A percentile compares a stretch with the other conserved stretches of the same genome.
phyloP scores from a whole-genome alignment of 768 basidiomycete species.

The Hemileccinum impolitum region DNA sequence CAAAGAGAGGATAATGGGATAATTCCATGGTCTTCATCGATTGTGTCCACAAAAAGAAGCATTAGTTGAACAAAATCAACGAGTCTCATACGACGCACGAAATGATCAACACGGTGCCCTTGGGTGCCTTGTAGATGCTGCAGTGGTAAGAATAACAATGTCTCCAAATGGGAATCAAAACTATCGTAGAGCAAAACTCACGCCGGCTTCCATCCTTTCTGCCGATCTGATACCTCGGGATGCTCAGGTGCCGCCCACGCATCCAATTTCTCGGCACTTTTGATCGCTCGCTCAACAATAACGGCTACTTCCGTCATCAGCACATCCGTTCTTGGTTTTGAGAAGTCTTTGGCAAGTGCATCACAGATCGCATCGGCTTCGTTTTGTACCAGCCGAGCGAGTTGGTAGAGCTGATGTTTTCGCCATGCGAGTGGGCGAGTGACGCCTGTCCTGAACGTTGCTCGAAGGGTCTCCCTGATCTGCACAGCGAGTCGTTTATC shows the following conservation, averaged over 20 bases:
- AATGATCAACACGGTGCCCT: constrained; percentile 60
- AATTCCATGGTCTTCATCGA: constrained; percentile 59
- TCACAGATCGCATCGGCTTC: constrained; percentile 51
- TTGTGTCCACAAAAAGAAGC: not conserved
- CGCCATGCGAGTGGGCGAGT: constrained; percentile 58
- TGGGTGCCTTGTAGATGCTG: constrained; percentile 50
- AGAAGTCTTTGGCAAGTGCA: constrained; percentile 44
- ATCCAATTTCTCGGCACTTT: constrained; percentile 48
- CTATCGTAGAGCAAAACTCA: constrained; percentile 4
- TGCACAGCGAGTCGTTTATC: constrained; percentile 4
- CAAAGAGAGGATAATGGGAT: constrained; percentile 52
- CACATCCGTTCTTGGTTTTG: constrained; percentile 39
- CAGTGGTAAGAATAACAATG: not conserved
- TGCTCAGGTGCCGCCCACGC: constrained; percentile 53
- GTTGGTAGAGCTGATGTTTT: constrained; percentile 58
- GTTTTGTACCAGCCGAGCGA: constrained; percentile 61
- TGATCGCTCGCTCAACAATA: constrained; percentile 41
- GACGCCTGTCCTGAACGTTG: constrained; percentile 49
- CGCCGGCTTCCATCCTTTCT: constrained; percentile 51
- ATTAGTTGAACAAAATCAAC: not conserved
- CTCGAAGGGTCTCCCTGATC: constrained; percentile 38
- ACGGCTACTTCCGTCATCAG: constrained; percentile 43
- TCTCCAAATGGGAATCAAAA: not conserved
- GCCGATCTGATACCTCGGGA: constrained; percentile 36
- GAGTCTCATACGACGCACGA: constrained; percentile 39